These are phyloP conservation scores for Saccharomyces hybrid DNA, from an alignment of 1,139 yeast species.

Conservation along the genomic window DNA sequence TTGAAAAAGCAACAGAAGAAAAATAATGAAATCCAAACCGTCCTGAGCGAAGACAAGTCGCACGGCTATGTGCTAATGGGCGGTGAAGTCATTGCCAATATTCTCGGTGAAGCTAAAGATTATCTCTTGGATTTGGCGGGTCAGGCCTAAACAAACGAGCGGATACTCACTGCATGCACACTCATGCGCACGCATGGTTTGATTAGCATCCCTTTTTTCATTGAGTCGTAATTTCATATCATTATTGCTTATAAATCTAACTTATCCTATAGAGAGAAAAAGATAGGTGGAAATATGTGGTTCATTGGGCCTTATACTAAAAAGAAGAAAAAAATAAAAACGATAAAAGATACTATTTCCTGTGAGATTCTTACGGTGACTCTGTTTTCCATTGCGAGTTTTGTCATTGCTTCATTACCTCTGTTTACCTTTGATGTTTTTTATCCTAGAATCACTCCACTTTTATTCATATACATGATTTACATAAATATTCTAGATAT, in stretches of 20 bases:
- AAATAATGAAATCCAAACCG: conserved; percentile 21
- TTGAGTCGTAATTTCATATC: background rate
- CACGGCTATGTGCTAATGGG: conserved; percentile 31
- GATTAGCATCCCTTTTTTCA: background rate
- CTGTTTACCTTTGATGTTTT: background rate
- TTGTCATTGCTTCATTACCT: background rate
- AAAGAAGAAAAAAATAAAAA: background rate
- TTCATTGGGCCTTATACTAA: background rate
- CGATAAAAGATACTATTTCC: background rate
- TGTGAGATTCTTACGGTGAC: background rate
- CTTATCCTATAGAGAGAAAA: background rate
- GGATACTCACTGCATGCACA: background rate
- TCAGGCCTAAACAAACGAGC: background rate
- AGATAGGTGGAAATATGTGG: background rate
- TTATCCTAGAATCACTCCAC: background rate
- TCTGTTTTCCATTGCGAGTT: background rate
- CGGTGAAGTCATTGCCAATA: conserved; percentile 33
- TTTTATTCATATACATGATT: background rate
- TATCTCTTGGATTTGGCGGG: conserved; percentile 20
- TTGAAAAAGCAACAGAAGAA: conserved; percentile 20
- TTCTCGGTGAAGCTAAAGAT: conserved; percentile 32
- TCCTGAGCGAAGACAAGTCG: conserved; percentile 27
- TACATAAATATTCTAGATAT: background rate
- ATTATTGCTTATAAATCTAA: background rate
- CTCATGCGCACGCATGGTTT: background rate